Conservation (phyloP, 495 filamentous ascomycete species). For the Tuber calosporum region DNA sequence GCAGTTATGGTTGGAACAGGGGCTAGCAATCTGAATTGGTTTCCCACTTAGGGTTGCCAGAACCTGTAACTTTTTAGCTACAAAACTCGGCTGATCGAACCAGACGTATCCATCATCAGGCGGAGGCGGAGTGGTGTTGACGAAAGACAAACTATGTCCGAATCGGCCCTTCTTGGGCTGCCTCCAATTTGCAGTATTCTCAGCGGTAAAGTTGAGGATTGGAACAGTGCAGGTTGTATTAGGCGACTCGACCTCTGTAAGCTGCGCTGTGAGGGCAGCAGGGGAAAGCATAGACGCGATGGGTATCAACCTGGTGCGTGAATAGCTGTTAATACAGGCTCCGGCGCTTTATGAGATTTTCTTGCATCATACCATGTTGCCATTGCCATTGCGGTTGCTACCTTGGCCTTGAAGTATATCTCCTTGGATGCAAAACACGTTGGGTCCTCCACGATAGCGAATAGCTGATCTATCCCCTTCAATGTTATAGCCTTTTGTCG, state of each 20-base stretch:
- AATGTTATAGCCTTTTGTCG: conserved; percentile 43
- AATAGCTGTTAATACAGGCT: conserved; percentile 9
- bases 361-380: conserved; percentile 39
- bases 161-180: conserved; percentile 20
- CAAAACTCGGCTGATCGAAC: conserved; percentile 43
- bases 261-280: conserved; percentile 43
- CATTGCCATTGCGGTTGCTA: conserved; percentile 45
- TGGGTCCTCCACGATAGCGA: conserved; percentile 44
- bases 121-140: conserved; percentile 43
- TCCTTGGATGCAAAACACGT: conserved; percentile 42
- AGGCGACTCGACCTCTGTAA: conserved; percentile 8
- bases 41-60: conserved; percentile 33
- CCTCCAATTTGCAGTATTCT: conserved; percentile 30
- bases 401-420: conserved; percentile 43
- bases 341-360: not conserved
- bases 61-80: conserved; percentile 33
- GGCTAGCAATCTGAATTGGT: conserved; percentile 23
- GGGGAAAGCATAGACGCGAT: conserved; percentile 45
- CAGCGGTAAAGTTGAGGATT: conserved; percentile 42
- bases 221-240: conserved; percentile 29
- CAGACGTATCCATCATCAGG: conserved; percentile 34
- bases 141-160: conserved; percentile 41
- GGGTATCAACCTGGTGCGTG: conserved; percentile 42
- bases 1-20: conserved; percentile 43
- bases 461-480: conserved; percentile 43